Percentiles rank a stretch among this genome's conserved stretches.
Evolutionary conservation across 1,284 basidiomycete species (phyloP).

Genomic region (Phenoliferia sp.): DNA sequence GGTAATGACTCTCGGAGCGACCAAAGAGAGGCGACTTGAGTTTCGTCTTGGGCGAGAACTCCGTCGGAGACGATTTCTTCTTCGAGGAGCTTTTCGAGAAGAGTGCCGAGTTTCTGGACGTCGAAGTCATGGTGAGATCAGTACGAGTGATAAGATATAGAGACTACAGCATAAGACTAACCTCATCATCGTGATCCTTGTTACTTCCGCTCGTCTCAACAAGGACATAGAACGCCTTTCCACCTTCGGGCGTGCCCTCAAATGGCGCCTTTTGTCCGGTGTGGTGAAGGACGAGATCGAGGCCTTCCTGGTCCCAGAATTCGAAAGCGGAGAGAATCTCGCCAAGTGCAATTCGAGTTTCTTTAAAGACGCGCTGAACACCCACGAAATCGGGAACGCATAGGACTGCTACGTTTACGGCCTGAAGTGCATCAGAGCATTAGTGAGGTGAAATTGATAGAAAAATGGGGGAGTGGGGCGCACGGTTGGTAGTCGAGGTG

Average conservation of each 20-base stretch:
- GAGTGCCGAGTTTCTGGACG: constrained; percentile 74
- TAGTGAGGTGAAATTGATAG: constrained; percentile 47
- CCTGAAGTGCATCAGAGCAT: constrained; percentile 62
- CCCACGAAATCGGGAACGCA: constrained; percentile 52
- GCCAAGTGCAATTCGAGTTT: constrained; percentile 64
- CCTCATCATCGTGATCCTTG: constrained; percentile 91
- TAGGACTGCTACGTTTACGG: constrained; percentile 53
- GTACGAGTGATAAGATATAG: constrained; percentile 6
- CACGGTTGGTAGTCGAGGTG: constrained; percentile 77
- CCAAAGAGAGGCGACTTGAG: constrained; percentile 88
- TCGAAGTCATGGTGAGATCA: not conserved
- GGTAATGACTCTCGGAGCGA: constrained; percentile 89
- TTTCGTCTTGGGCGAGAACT: constrained; percentile 84
- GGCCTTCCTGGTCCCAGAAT: constrained; percentile 85
- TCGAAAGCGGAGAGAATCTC: constrained; percentile 98
- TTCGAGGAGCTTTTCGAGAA: constrained; percentile 76
- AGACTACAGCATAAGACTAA: constrained; percentile 42
- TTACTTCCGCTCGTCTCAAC: constrained; percentile 95
- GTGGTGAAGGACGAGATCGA: constrained; percentile 63
- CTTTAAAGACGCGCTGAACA: constrained; percentile 53
- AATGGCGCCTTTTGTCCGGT: constrained; percentile 52
- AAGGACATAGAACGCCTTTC: constrained; percentile 68
- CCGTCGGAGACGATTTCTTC: constrained; percentile 81
- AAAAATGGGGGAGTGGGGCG: not conserved
- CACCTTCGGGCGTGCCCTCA: constrained; percentile 41